Percentiles rank a stretch among this genome's conserved stretches.
These are phyloP conservation scores for Irpex lacteus DNA, from an alignment of 1,284 basidiomycete genomes.

Conservation along the genomic window DNA sequence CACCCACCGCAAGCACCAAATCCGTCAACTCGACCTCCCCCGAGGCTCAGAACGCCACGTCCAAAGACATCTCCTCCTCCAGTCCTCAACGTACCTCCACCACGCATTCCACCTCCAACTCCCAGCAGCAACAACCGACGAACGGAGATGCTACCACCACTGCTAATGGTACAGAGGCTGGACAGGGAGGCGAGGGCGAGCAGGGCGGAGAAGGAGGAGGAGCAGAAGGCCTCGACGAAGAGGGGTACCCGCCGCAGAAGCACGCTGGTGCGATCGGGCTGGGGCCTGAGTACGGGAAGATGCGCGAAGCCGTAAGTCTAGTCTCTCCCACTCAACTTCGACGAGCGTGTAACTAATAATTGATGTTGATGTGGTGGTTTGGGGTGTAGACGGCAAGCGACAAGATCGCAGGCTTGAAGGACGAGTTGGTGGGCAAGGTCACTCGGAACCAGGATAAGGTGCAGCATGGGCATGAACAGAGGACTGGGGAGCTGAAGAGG, in stretches of 20 bases:
- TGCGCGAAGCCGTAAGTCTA: slow-evolving; percentile 26
- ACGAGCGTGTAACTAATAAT: not conserved
- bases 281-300: slow-evolving; percentile 35
- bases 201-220: not conserved
- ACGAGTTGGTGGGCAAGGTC: slow-evolving; percentile 51
- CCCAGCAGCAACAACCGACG: too few species aligned
- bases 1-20: not conserved
- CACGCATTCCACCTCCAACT: too few species aligned
- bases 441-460: slow-evolving; percentile 42
- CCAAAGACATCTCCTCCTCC: not conserved
- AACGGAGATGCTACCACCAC: too few species aligned
- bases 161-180: too few species aligned
- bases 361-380: not conserved
- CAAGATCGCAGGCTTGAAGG: slow-evolving; percentile 46
- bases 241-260: slow-evolving; percentile 33
- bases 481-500: slow-evolving; percentile 46
- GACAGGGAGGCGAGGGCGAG: too few species aligned
- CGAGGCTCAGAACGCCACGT: not conserved
- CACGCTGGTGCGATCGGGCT: slow-evolving; percentile 41
- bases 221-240: not conserved
- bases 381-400: slow-evolving; percentile 40
- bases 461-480: slow-evolving; percentile 44
- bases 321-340: not conserved
- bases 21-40: not conserved
- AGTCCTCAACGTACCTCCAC: too few species aligned